A percentile compares a stretch with the other conserved stretches of the same genome.
Evolutionary conservation across 768 basidiomycete genomes (phyloP).

Genomic region (Pisolithus marmoratus): DNA sequence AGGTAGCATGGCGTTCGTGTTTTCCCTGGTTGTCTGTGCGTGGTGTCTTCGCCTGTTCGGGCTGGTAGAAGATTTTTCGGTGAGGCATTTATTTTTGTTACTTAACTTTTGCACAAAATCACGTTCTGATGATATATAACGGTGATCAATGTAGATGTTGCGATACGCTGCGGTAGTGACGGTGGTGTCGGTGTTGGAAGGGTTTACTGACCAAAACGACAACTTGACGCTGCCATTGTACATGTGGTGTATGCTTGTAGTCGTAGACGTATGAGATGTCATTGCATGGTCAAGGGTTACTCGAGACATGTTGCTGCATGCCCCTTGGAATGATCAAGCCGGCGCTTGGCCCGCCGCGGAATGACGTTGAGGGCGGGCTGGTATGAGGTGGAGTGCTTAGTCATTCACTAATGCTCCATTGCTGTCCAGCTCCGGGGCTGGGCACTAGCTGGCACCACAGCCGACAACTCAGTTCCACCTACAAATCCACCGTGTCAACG

Average conservation of each 20-base stretch:
- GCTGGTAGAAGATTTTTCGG: slow-evolving; percentile 69
- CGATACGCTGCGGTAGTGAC: slow-evolving; percentile 60
- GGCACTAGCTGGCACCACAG: no score
- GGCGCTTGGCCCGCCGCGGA: background rate
- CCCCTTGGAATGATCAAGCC: no score
- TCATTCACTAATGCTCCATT: slow-evolving; percentile 3
- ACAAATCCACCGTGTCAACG: background rate
- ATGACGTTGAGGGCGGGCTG: slow-evolving; percentile 5
- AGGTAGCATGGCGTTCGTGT: slow-evolving; percentile 78
- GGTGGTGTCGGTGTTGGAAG: slow-evolving; percentile 78
- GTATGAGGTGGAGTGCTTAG: slow-evolving; percentile 7
- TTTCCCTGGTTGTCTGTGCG: slow-evolving; percentile 64
- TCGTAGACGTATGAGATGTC: slow-evolving; percentile 37
- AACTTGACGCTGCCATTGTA: slow-evolving; percentile 95
- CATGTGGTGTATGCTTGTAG: slow-evolving; percentile 84
- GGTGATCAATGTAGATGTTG: slow-evolving; percentile 42
- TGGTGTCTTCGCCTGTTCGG: slow-evolving; percentile 69
- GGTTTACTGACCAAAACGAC: slow-evolving; percentile 92
- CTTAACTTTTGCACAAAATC: background rate
- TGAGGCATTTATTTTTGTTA: slow-evolving; percentile 33
- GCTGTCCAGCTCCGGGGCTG: background rate
- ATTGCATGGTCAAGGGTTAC: background rate
- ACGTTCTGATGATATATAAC: slow-evolving; percentile 13
- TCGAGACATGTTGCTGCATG: background rate
- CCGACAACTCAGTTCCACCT: background rate